Evolutionary conservation across 2,329 filamentous ascomycete genomes (phyloP).

Genomic region (Tolypocladium cylindrosporum): DNA sequence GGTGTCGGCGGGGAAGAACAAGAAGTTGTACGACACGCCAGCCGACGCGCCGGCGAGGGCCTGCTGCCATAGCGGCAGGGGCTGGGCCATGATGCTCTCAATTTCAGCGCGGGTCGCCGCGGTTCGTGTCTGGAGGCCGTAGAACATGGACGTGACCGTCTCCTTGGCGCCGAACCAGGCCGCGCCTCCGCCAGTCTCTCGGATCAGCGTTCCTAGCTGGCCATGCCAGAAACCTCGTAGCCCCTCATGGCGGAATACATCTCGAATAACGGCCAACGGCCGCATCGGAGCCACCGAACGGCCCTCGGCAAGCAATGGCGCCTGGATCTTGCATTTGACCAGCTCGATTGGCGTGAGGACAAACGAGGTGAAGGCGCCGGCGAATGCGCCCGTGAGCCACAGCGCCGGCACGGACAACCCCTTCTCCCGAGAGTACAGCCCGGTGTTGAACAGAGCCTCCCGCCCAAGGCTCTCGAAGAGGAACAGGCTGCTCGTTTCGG

Average conservation of each 20-base stretch:
- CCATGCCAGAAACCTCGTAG: slow-evolving; percentile 88
- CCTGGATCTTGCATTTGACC: slow-evolving; percentile 97
- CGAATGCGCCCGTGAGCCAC: slow-evolving; percentile 71
- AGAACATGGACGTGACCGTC: slow-evolving; percentile 63
- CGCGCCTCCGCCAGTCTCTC: slow-evolving; percentile 85
- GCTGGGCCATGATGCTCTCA: slow-evolving; percentile 31
- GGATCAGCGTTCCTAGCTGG: slow-evolving; percentile 84
- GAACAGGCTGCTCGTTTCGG: slow-evolving; percentile 88
- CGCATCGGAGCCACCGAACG: slow-evolving; percentile 39
- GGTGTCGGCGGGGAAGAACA: slow-evolving; percentile 95
- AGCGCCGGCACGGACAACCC: slow-evolving; percentile 66
- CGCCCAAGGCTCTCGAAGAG: slow-evolving; percentile 77
- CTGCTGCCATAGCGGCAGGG: slow-evolving; percentile 75
- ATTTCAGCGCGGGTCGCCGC: slow-evolving; percentile 29
- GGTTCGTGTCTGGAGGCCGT: slow-evolving; percentile 39
- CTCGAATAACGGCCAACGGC: slow-evolving; percentile 61
- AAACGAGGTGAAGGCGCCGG: slow-evolving; percentile 81
- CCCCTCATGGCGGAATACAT: slow-evolving; percentile 76
- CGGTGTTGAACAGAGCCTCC: slow-evolving; percentile 47
- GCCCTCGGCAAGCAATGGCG: slow-evolving; percentile 41
- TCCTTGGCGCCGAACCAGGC: slow-evolving; percentile 95
- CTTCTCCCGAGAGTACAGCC: slow-evolving; percentile 38
- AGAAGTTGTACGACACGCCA: slow-evolving; percentile 90
- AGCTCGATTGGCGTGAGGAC: slow-evolving; percentile 92
- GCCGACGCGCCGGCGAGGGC: slow-evolving; percentile 79